A percentile compares a stretch with the other conserved stretches of the same genome.
Evolutionary conservation across 805 yeast genomes (phyloP).

Genomic region (Yarrowia alimentaria): DNA sequence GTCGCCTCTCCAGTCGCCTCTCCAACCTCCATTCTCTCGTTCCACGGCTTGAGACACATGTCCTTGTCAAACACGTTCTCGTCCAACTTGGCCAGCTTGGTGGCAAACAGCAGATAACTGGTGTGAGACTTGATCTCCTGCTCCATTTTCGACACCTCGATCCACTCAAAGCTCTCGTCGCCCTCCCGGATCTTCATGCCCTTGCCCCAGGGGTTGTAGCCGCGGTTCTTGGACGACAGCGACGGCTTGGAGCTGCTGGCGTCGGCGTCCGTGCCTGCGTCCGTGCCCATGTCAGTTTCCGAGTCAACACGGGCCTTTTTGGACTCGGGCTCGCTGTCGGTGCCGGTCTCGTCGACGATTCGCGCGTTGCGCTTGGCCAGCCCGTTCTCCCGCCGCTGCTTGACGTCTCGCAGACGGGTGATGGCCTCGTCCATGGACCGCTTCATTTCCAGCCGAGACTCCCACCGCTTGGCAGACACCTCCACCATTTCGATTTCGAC

Average conservation of each 20-base stretch:
- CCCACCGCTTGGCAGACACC: slow-evolving; percentile 80
- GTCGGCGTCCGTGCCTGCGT: no score
- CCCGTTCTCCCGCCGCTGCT: slow-evolving; percentile 60
- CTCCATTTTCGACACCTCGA: slow-evolving; percentile 78
- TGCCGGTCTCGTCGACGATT: slow-evolving; percentile 31
- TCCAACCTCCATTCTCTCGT: neutral
- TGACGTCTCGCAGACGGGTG: slow-evolving; percentile 74
- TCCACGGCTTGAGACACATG: slow-evolving; percentile 7
- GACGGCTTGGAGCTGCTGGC: slow-evolving; percentile 29
- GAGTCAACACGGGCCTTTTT: no score
- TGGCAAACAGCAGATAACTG: slow-evolving; percentile 89
- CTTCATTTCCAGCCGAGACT: slow-evolving; percentile 85
- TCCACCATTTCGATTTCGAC: slow-evolving; percentile 87
- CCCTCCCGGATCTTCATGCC: slow-evolving; percentile 87
- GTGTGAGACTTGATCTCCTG: slow-evolving; percentile 90
- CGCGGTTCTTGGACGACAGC: no score
- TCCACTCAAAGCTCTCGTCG: slow-evolving; percentile 76
- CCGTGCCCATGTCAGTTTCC: slow-evolving; percentile 13
- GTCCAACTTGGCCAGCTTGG: slow-evolving; percentile 4
- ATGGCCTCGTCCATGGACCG: slow-evolving; percentile 77
- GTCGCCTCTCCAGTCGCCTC: neutral
- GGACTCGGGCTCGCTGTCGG: no score
- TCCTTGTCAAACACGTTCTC: slow-evolving; percentile 23
- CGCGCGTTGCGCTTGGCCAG: slow-evolving; percentile 36
- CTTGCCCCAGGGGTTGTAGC: slow-evolving; percentile 90